A percentile compares a stretch with the other conserved stretches of the same genome.
Conservation (phyloP, 2,329 filamentous ascomycete species). For the Aureobasidium zeae region DNA sequence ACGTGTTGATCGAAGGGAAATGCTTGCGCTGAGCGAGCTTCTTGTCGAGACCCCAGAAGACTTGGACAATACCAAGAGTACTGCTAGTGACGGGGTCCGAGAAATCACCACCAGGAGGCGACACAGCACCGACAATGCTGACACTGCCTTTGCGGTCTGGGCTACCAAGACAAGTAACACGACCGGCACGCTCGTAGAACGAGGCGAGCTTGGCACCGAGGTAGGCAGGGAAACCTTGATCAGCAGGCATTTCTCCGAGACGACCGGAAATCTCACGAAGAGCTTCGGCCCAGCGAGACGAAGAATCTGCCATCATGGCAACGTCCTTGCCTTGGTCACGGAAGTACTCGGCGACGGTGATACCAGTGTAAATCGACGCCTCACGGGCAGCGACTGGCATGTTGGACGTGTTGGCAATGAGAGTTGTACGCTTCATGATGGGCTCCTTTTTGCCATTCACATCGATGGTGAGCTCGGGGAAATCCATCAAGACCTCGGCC, state of each 20-base stretch:
- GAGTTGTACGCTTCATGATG: conserved; percentile 98
- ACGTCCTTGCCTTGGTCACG: conserved; percentile 94
- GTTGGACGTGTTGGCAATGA: conserved; percentile 99
- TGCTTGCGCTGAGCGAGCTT: conserved; percentile 98
- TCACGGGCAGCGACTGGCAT: conserved; percentile 98
- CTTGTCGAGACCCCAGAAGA: conserved; percentile 99
- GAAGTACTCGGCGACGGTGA: conserved; percentile 94
- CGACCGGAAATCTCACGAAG: conserved; percentile 97
- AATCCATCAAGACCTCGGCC: conserved; percentile 99
- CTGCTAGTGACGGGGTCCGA: conserved; percentile 92
- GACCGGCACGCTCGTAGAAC: conserved; percentile 97
- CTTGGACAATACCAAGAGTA: conserved; percentile 94
- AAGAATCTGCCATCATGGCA: conserved; percentile 99
- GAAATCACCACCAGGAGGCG: conserved; percentile 96
- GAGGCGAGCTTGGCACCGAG: conserved; percentile 92
- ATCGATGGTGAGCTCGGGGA: conserved; percentile 93
- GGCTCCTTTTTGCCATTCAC: conserved; percentile 91
- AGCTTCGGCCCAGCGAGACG: conserved; percentile 96
- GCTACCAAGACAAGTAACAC: conserved; percentile 74
- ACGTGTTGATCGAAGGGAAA: conserved; percentile 97
- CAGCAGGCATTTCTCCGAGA: conserved; percentile 98
- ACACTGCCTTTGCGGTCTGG: conserved; percentile 85
- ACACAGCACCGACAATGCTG: conserved; percentile 95
- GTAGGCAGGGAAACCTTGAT: conserved; percentile 98
- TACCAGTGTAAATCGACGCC: conserved; percentile 96